These are phyloP conservation scores for Tetraselmis striata DNA, from an alignment of 139 green algal genomes.

Conservation along the genomic window DNA sequence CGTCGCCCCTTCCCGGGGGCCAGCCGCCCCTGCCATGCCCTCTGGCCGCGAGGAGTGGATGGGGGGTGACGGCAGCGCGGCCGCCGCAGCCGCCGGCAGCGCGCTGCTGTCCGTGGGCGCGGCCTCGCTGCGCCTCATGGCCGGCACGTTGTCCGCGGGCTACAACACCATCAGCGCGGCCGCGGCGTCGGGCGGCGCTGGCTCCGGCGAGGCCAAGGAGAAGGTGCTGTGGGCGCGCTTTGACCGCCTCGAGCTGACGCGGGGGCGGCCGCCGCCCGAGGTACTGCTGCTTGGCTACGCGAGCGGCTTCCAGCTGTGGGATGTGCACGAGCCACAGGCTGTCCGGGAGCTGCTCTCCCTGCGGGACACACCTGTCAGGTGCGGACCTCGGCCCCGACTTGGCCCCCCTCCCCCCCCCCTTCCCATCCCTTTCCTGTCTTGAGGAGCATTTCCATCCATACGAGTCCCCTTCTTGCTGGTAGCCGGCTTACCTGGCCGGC, in stretches of 20 bases:
- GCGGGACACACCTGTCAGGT: conserved; percentile 32
- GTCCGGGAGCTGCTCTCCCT: conserved; percentile 27
- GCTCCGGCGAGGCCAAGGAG: conserved; percentile 8
- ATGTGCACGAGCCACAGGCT: conserved; percentile 7
- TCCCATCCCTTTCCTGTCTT: no score
- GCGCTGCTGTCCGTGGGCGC: background rate
- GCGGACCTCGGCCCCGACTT: background rate
- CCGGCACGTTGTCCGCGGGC: background rate
- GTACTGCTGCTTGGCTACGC: conserved; percentile 30
- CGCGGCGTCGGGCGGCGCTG: no score
- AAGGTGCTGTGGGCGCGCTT: conserved; percentile 12
- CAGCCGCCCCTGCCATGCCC: background rate
- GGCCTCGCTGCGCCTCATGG: background rate
- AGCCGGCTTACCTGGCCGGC: background rate
- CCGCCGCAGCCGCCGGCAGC: background rate
- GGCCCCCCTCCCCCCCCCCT: no score
- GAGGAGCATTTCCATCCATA: background rate
- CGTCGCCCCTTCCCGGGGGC: background rate
- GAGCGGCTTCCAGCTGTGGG: conserved; percentile 40
- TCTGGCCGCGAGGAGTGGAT: background rate
- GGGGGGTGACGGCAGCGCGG: background rate
- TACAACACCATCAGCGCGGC: background rate
- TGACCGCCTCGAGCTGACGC: conserved; percentile 12
- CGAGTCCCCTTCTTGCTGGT: background rate
- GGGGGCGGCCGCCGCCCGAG: background rate